Evolutionary conservation across 192 early-diverging fungal species (phyloP).

Genomic region (Helicostylum pulchrum): DNA sequence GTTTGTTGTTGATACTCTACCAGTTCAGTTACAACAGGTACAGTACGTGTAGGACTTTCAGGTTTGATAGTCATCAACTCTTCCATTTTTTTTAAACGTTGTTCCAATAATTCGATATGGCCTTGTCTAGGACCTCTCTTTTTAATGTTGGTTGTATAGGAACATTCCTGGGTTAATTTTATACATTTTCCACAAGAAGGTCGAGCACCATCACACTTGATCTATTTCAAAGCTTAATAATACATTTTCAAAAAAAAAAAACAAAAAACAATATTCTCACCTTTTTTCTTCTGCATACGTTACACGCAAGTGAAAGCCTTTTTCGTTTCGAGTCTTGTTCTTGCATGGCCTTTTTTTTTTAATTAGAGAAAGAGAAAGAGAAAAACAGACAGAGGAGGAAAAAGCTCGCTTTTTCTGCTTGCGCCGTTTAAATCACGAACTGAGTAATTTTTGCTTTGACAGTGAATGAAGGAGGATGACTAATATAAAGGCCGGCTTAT

Average conservation of each 20-base stretch:
- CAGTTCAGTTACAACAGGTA: background rate
- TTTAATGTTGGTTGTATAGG: constrained; percentile 81
- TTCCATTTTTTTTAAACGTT: constrained; percentile 76
- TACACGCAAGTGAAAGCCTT: constrained; percentile 66
- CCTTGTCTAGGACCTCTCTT: constrained; percentile 86
- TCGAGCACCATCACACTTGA: constrained; percentile 80
- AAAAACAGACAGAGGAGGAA: too few relatives aligned
- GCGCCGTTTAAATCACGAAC: too few relatives aligned
- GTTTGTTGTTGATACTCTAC: background rate
- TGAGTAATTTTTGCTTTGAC: too few relatives aligned
- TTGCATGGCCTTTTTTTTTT: background rate
- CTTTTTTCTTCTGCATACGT: constrained; percentile 74
- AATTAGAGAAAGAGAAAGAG: too few relatives aligned
- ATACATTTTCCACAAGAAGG: constrained; percentile 82
- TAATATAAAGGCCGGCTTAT: too few relatives aligned
- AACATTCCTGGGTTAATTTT: constrained; percentile 62
- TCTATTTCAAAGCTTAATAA: constrained; percentile 24
- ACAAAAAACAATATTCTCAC: constrained; percentile 6
- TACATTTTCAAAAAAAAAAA: background rate
- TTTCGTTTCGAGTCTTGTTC: constrained; percentile 49
- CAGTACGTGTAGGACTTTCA: background rate
- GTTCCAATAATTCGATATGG: constrained; percentile 74
- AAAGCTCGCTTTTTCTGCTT: too few relatives aligned
- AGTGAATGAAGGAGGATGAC: too few relatives aligned
- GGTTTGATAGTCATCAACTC: constrained; percentile 45